Evolutionary conservation across 2,329 filamentous ascomycete species (phyloP).

Genomic region (Pleoardoris graminearum): DNA sequence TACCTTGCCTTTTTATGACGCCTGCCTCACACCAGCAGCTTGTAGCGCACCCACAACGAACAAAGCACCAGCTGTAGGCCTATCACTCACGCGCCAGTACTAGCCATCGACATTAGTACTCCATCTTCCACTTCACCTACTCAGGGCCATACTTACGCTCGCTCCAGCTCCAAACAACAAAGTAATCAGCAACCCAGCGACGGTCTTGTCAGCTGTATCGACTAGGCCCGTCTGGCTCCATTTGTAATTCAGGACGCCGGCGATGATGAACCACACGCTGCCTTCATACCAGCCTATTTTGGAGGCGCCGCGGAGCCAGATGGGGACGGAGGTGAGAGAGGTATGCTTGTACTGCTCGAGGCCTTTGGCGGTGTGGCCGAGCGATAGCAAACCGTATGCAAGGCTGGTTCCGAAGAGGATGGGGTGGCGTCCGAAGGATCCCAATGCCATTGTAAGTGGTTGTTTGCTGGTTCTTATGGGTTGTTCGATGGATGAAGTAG

Average conservation of each 20-base stretch:
- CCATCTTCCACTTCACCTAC: not conserved
- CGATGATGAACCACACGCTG: slow-evolving; percentile 40
- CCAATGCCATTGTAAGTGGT: not conserved
- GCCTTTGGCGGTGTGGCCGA: slow-evolving; percentile 41
- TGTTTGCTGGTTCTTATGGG: not conserved
- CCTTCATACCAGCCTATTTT: slow-evolving; percentile 44
- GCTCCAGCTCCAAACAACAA: slow-evolving; percentile 31
- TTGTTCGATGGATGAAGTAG: too few relatives aligned
- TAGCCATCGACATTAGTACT: not conserved
- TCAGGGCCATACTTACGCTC: not conserved
- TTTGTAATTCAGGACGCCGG: slow-evolving; percentile 43
- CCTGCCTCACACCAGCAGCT: slow-evolving; percentile 14
- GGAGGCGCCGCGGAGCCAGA: slow-evolving; percentile 32
- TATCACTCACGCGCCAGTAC: slow-evolving; percentile 21
- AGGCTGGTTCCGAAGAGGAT: slow-evolving; percentile 35
- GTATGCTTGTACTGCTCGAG: slow-evolving; percentile 41
- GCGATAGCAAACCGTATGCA: slow-evolving; percentile 34
- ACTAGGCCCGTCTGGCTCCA: slow-evolving; percentile 38
- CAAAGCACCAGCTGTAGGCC: slow-evolving; percentile 12
- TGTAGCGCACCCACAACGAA: slow-evolving; percentile 18
- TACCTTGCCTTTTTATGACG: too few relatives aligned
- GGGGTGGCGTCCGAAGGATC: slow-evolving; percentile 18
- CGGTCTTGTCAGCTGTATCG: slow-evolving; percentile 37
- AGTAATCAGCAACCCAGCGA: slow-evolving; percentile 33
- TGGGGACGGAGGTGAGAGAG: slow-evolving; percentile 34